Evolutionary conservation across 208 protist species (phyloP).

Genomic region (Trypanosoma scelopori): DNA sequence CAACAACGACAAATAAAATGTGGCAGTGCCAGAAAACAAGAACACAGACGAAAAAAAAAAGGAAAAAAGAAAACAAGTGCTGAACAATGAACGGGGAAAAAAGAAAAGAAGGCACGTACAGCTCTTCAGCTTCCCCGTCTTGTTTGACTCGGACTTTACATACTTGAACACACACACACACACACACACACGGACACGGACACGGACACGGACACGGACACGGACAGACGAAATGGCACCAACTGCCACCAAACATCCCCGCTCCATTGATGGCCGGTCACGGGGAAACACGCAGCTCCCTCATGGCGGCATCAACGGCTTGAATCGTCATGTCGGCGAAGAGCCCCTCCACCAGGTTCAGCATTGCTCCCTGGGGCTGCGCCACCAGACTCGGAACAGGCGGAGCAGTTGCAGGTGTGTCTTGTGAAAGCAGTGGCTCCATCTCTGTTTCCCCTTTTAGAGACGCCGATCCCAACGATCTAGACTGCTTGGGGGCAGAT

Average conservation of each 20-base stretch:
- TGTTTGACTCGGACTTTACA: neutral
- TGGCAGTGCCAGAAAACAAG: neutral
- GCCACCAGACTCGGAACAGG: neutral
- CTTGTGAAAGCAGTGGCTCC: neutral
- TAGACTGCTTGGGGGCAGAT: neutral
- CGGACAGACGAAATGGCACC: too few relatives aligned
- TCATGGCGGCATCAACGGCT: constrained; percentile 10
- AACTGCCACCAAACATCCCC: neutral
- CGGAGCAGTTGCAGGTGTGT: neutral
- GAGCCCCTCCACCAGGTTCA: constrained; percentile 58
- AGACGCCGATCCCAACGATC: neutral
- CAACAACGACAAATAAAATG: neutral
- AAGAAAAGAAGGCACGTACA: neutral
- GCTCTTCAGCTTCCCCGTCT: too few relatives aligned
- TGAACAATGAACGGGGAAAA: neutral
- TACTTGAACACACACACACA: constrained; percentile 5
- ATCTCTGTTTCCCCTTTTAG: neutral
- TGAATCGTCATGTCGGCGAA: constrained; percentile 34
- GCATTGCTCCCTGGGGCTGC: constrained; percentile 3
- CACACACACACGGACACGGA: neutral
- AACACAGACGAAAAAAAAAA: neutral
- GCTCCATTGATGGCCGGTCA: neutral
- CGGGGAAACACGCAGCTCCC: neutral
- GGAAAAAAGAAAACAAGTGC: constrained; percentile 6
- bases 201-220: too few relatives aligned